These are phyloP conservation scores for Metschnikowia vanudenii DNA, from an alignment of 805 yeast genomes.

Conservation along the genomic window DNA sequence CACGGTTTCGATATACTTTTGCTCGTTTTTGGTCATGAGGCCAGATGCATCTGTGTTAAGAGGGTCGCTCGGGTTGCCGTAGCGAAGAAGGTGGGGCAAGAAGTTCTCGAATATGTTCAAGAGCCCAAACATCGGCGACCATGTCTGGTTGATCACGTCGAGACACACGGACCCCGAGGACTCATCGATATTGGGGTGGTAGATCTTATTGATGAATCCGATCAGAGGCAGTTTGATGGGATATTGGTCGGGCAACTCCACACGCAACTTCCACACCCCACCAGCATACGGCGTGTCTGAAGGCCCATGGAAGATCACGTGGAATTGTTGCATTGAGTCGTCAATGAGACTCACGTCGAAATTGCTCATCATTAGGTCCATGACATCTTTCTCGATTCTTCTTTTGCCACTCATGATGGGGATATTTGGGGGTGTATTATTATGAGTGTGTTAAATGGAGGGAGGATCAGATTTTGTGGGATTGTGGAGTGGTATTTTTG, in stretches of 20 bases:
- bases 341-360: slow-evolving; percentile 81
- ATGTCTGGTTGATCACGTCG: slow-evolving; percentile 94
- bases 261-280: slow-evolving; percentile 88
- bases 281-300: slow-evolving; percentile 77
- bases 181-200: slow-evolving; percentile 95
- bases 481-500: too few relatives aligned
- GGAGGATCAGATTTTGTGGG: too few relatives aligned
- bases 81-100: slow-evolving; percentile 84
- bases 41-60: slow-evolving; percentile 87
- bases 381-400: slow-evolving; percentile 91
- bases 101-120: slow-evolving; percentile 89
- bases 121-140: slow-evolving; percentile 97
- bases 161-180: slow-evolving; percentile 88
- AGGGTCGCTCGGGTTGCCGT: slow-evolving; percentile 95
- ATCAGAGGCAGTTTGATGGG: slow-evolving; percentile 96
- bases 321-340: slow-evolving; percentile 78
- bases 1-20: slow-evolving; percentile 65
- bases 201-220: slow-evolving; percentile 87
- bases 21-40: slow-evolving; percentile 66
- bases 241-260: slow-evolving; percentile 91
- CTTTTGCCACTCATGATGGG: slow-evolving; percentile 41
- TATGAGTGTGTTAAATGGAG: too few relatives aligned
- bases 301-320: slow-evolving; percentile 85
- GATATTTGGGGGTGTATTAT: too few relatives aligned
- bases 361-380: slow-evolving; percentile 95